phyloP scores from a whole-genome alignment of 306 rosid species.

The Trichosanthes cucumerina region DNA sequence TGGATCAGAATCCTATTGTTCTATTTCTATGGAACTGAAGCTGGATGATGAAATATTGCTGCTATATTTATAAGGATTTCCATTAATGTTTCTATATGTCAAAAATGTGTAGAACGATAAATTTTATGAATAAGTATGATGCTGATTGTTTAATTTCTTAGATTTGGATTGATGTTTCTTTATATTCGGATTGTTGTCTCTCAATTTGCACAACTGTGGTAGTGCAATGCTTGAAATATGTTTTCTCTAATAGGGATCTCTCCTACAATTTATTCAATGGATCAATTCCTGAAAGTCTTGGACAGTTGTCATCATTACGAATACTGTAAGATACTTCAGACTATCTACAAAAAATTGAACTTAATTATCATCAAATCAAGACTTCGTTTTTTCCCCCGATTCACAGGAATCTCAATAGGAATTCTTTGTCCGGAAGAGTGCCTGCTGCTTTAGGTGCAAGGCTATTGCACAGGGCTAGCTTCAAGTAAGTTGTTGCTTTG shows the following conservation, averaged over 20 bases:
- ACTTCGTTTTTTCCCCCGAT: conserved; percentile 17
- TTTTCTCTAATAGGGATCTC: conserved; percentile 57
- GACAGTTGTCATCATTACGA: conserved; percentile 54
- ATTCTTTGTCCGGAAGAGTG: conserved; percentile 67
- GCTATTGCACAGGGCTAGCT: conserved; percentile 94
- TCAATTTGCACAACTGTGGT: conserved; percentile 15
- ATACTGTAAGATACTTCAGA: conserved; percentile 49
- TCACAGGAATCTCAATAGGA: conserved; percentile 80
- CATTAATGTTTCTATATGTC: neutral
- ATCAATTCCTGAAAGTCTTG: conserved; percentile 87
- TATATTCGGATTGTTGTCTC: neutral
- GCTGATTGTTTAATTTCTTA: neutral
- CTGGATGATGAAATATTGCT: neutral
- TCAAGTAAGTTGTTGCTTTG: conserved; percentile 54
- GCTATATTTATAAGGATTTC: neutral
- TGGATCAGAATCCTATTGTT: neutral
- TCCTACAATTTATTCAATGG: conserved; percentile 78
- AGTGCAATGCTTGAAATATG: conserved; percentile 15
- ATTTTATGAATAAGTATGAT: neutral
- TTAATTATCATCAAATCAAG: neutral
- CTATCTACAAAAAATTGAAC: conserved; percentile 8
- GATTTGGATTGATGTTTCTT: neutral
- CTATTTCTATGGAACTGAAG: neutral
- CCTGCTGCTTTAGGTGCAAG: conserved; percentile 77
- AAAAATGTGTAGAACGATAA: neutral